Conservation (phyloP, 495 filamentous ascomycete genomes). For the Letharia columbiana region DNA sequence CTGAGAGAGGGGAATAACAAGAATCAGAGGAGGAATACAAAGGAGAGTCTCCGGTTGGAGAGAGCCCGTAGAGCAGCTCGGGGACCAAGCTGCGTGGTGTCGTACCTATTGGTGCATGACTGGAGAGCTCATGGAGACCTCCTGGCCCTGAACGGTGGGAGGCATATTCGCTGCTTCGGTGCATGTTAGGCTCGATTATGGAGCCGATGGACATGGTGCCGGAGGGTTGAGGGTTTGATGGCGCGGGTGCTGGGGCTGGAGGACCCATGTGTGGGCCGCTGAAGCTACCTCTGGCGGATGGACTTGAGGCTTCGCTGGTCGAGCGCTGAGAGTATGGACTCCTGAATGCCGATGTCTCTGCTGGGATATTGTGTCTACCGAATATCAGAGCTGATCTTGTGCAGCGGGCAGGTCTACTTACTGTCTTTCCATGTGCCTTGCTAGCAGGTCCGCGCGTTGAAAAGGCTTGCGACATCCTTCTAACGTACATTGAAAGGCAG, state of each 20-base stretch:
- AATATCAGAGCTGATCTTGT: not conserved
- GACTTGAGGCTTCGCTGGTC: constrained; percentile 21
- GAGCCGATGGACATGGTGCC: constrained; percentile 41
- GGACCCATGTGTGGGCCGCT: constrained; percentile 15
- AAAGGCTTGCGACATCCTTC: constrained; percentile 69
- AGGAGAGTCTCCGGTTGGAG: constrained; percentile 23
- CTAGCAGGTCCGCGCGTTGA: constrained; percentile 68
- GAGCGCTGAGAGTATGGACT: constrained; percentile 20
- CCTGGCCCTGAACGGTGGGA: constrained; percentile 17
- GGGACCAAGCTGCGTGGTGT: constrained; percentile 20
- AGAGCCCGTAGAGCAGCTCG: constrained; percentile 21
- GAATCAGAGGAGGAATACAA: constrained; percentile 27
- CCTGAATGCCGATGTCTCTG: constrained; percentile 16
- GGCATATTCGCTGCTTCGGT: constrained; percentile 19
- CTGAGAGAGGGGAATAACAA: constrained; percentile 25
- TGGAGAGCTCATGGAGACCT: constrained; percentile 17
- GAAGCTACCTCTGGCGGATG: constrained; percentile 17
- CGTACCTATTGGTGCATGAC: constrained; percentile 22
- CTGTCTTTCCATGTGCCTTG: constrained; percentile 77
- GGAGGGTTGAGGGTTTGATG: constrained; percentile 29
- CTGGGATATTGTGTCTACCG: constrained; percentile 25
- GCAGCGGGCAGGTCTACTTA: constrained; percentile 36
- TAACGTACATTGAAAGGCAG: constrained; percentile 57
- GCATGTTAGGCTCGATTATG: constrained; percentile 37
- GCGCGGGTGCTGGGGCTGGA: constrained; percentile 21